A percentile compares a stretch with the other conserved stretches of the same genome.
Conservation (phyloP, 805 yeast genomes). For the Pichia exigua region DNA sequence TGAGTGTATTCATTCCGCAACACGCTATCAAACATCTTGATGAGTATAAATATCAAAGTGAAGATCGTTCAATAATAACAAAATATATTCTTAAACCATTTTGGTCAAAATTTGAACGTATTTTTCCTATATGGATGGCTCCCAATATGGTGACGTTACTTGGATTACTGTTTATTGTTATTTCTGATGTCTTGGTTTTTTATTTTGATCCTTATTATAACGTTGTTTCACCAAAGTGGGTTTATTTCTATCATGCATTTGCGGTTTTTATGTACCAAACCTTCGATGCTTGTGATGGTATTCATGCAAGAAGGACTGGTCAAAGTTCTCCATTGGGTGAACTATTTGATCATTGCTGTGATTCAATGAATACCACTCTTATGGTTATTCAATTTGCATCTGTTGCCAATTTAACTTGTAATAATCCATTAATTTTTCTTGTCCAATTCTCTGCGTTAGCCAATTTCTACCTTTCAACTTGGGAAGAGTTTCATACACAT, state of each 20-base stretch:
- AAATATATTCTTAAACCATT: constrained; percentile 72
- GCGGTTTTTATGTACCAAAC: constrained; percentile 89
- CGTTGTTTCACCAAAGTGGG: constrained; percentile 63
- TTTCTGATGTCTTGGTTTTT: constrained; percentile 57
- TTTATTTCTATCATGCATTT: constrained; percentile 66
- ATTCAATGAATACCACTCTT: constrained; percentile 62
- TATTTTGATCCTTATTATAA: constrained; percentile 65
- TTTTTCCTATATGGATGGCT: constrained; percentile 84
- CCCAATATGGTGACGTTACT: constrained; percentile 83
- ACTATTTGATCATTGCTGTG: constrained; percentile 82
- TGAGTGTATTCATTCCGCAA: constrained; percentile 13
- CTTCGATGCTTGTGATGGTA: constrained; percentile 93
- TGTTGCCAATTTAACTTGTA: constrained; percentile 63
- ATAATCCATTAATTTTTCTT: constrained; percentile 49
- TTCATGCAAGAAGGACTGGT: constrained; percentile 93
- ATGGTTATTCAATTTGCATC: constrained; percentile 69
- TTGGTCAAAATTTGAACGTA: constrained; percentile 63
- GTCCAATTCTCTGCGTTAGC: constrained; percentile 68
- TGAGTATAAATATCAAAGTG: constrained; percentile 47
- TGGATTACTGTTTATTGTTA: constrained; percentile 66
- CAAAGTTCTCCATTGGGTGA: constrained; percentile 93
- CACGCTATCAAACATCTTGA: constrained; percentile 9
- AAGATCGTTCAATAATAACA: constrained; percentile 74
- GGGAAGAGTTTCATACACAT: constrained; percentile 95
- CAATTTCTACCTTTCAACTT: constrained; percentile 82